phyloP scores from a whole-genome alignment of 352 stramenopile genomes.

The Hyaloperonospora arabidopsidis region DNA sequence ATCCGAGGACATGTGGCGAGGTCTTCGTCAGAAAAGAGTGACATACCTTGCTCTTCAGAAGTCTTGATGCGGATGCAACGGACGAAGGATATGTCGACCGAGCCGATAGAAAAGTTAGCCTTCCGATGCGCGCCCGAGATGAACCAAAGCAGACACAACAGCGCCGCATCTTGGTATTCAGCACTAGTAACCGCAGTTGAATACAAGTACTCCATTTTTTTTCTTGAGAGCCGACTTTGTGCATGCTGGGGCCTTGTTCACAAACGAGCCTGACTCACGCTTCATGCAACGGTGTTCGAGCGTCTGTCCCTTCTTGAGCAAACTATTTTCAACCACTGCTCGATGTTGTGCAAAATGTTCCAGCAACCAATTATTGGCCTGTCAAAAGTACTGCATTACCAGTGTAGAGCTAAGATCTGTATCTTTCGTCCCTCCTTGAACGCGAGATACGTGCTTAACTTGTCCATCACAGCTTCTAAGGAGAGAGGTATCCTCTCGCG shows the following conservation, averaged over 20 bases:
- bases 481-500: no score
- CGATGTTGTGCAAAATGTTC: constrained; percentile 6
- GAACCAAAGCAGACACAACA: neutral
- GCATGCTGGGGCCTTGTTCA: neutral
- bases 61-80: constrained; percentile 1
- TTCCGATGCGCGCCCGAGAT: neutral
- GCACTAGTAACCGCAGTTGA: neutral
- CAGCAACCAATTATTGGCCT: constrained; percentile 19
- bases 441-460: neutral
- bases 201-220: neutral
- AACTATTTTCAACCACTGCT: neutral
- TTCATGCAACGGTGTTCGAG: neutral
- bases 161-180: neutral
- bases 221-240: neutral
- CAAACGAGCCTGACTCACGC: neutral
- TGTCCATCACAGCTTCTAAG: constrained; percentile 5
- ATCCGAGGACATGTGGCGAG: neutral
- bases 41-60: neutral
- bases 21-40: neutral
- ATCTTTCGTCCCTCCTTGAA: neutral
- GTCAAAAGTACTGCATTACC: no score
- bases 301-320: neutral
- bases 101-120: neutral
- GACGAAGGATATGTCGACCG: neutral
- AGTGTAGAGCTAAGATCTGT: neutral